Conservation (phyloP, 805 yeast species). For the Metschnikowia cerradonensis region DNA sequence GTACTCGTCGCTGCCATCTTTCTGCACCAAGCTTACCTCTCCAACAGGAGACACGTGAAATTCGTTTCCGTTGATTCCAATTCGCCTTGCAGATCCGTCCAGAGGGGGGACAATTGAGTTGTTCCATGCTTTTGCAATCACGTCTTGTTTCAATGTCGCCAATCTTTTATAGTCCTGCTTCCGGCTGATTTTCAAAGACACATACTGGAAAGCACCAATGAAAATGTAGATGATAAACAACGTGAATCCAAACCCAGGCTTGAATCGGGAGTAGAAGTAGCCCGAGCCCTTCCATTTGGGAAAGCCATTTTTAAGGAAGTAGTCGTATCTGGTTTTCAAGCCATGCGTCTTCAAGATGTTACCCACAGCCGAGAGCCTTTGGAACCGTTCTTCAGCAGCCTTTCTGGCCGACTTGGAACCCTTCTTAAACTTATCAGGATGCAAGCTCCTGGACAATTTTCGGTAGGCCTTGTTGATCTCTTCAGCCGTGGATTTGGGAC, state of each 20-base stretch:
- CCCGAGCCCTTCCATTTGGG: constrained; percentile 75
- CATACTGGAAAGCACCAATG: constrained; percentile 55
- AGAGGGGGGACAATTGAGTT: constrained; percentile 46
- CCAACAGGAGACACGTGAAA: constrained; percentile 58
- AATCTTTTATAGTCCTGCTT: constrained; percentile 56
- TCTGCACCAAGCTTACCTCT: constrained; percentile 45
- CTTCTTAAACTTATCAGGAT: constrained; percentile 70
- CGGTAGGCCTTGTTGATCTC: constrained; percentile 66
- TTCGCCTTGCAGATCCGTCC: constrained; percentile 46
- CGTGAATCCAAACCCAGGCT: constrained; percentile 59
- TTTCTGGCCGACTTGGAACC: constrained; percentile 33
- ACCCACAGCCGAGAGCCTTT: constrained; percentile 72
- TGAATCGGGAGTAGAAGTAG: constrained; percentile 60
- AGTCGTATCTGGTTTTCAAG: constrained; percentile 72
- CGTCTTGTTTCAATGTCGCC: constrained; percentile 44
- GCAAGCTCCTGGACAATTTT: constrained; percentile 64
- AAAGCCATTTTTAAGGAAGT: constrained; percentile 76
- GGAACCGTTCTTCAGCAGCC: constrained; percentile 64
- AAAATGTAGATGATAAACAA: constrained; percentile 47
- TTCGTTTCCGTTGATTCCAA: constrained; percentile 45
- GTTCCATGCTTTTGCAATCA: constrained; percentile 56
- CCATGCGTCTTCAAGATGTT: constrained; percentile 59
- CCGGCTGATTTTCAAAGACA: constrained; percentile 50
- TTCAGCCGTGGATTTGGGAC: constrained; percentile 44
- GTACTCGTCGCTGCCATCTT: constrained; percentile 28